A percentile compares a stretch with the other conserved stretches of the same genome.
These are phyloP conservation scores for Eucalyptus curtisii DNA, from an alignment of 345 rosid genomes.

Conservation along the genomic window DNA sequence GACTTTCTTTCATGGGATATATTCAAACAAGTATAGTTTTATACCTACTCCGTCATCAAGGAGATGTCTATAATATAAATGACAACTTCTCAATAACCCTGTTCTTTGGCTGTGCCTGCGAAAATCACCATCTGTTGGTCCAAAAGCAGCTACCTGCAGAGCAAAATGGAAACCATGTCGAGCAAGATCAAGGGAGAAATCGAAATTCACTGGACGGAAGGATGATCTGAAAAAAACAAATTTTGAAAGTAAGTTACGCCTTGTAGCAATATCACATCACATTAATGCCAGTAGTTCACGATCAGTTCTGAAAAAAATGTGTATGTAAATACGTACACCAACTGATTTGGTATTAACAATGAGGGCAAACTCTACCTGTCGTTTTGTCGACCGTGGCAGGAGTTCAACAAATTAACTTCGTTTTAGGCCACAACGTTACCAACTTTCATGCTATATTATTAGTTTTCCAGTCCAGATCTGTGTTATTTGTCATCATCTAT, in stretches of 20 bases:
- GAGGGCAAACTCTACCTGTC: background rate
- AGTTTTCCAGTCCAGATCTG: too few relatives aligned
- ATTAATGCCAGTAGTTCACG: background rate
- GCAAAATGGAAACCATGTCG: background rate
- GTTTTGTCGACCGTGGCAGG: background rate
- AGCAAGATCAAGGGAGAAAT: background rate
- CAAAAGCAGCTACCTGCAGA: background rate
- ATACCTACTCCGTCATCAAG: background rate
- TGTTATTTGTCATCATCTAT: too few relatives aligned
- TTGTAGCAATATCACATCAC: background rate
- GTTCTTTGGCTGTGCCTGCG: background rate
- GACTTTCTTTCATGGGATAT: background rate
- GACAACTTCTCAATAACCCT: background rate
- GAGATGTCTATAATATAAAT: background rate
- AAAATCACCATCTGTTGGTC: background rate
- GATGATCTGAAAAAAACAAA: background rate
- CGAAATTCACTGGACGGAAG: background rate
- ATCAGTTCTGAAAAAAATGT: background rate
- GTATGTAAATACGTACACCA: background rate
- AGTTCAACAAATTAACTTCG: too few relatives aligned
- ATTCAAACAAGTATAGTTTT: background rate
- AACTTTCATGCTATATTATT: too few relatives aligned
- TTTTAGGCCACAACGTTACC: too few relatives aligned
- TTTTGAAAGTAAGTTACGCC: background rate
- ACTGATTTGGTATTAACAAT: background rate